Evolutionary conservation across 2,329 filamentous ascomycete genomes (phyloP), one percentile per base, ranked within the genome.

Genomic region (Clonostachys solani): DNA sequence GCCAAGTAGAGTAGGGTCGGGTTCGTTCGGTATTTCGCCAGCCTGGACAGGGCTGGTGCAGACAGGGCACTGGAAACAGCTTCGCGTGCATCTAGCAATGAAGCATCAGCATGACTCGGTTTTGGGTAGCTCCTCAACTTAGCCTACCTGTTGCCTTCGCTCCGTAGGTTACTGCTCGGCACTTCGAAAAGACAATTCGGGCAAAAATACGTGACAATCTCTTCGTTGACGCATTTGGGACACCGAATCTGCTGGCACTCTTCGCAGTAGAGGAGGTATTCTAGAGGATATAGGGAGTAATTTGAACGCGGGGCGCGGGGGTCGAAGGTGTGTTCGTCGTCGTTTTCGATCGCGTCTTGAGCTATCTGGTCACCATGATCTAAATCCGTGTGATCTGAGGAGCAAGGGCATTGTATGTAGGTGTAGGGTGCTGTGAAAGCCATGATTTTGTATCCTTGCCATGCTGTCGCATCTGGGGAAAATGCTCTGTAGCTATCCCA

Each of bases 191-290:
- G 71, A 64, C 94, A 99, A 63, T 84, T 92, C 6, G 94, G 94
- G 60, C 94, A 99, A 68, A 89, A 99, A 77, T 91, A 96, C 46
- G 89, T 94, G 43, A 95, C 84, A 47, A 96, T 91, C 69, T 99
- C 94, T 63, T 99, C 94, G 43, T 86, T 81, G 46, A 95, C 88
- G 61, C 94, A 99, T 69, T 91, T 79, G 6, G 90, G 89, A 63
- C 94, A 99, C 56, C 94, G 87, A 52, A 97, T 95, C 67, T 96
- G 87, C 63, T 95, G 90, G 66, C 94, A 99, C 64, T 97, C 94
- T 63, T 96, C 92, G 73, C 94, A 99, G 72, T 95, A 99, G 38
- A 97, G 79, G 23, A 99, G 80, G 62, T 96, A 86, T 61, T 97
- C 92, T 41, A 96, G 83, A 1, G 94, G 92, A 61, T 92, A 96